Base-by-base conservation (phyloP, 164 flowering plant genomes). In the Stephania yunnanensis region DNA sequence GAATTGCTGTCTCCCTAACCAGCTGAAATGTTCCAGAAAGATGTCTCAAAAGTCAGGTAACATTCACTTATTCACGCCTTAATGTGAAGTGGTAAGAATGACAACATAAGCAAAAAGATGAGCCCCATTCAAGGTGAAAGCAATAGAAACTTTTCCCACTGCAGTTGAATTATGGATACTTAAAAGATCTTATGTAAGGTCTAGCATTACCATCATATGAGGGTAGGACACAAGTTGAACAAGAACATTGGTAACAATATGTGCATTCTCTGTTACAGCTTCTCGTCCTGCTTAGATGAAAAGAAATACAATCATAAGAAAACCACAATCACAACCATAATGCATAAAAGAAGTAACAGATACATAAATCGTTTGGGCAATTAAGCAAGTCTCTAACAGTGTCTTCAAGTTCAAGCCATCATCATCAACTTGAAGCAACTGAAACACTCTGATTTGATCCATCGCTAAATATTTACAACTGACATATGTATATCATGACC, bases 1-100 rank as follows among this genome's bases (percentile, higher is more conserved):
- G 98, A 71, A 95, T 83, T 74, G 97, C 89, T 42, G 99, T 95
- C 84, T 93, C 98, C 48, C 99, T 87, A 71, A 95, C 89, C 81
- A 88, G 84, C 99, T 95, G 91, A 67, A 82, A 65, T 64, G 42
- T 53, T 8, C 61, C 45, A 68, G 63, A 20, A 72, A 45, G 30
- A 4, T 46, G 17, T 65, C 7, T 31, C 61, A 45, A 12, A 13
- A 71, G 6, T 70, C 61, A 12, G 11, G 66, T 64, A 74, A 25
- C 10, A 25, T 44, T 58, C 8, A 52, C 17, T 6, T 58, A 15
- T 58, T 58, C 15, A 15, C 64, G 64, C 64, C 12, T 58, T 5
- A 6, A 58, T 12, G 19, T 5, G 19, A 13, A 13, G 2, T 15
- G 20, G n/a, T 58, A 12, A 58, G 64, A 13, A 58, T 9, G 64